phyloP scores from a whole-genome alignment of 2,329 filamentous ascomycete species.

The Pseudohalonectria lignicola region DNA sequence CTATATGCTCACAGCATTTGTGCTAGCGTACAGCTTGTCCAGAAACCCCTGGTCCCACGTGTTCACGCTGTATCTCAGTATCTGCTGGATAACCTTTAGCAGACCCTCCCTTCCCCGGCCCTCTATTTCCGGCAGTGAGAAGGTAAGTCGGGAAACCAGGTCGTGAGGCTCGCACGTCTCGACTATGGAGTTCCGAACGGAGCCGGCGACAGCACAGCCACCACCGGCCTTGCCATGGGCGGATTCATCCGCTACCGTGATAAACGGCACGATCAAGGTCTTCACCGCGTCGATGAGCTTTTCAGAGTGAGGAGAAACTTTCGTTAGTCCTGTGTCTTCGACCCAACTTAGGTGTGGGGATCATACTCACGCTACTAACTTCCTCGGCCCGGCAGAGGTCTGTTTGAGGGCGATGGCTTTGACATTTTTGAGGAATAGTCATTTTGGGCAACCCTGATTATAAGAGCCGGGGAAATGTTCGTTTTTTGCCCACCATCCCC shows the following conservation, averaged over 20 bases:
- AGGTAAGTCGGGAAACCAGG: conserved; percentile 40
- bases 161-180: conserved; percentile 49
- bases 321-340: background rate
- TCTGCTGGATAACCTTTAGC: conserved; percentile 54
- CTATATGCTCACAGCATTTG: conserved; percentile 54
- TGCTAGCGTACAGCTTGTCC: conserved; percentile 89
- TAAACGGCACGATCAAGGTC: conserved; percentile 58
- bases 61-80: conserved; percentile 84
- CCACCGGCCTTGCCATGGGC: conserved; percentile 40
- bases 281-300: conserved; percentile 61
- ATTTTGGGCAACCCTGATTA: too few relatives aligned
- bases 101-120: conserved; percentile 63
- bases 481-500: too few relatives aligned
- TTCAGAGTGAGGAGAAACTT: conserved; percentile 4
- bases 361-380: too few relatives aligned
- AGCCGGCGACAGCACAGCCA: conserved; percentile 29
- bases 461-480: too few relatives aligned
- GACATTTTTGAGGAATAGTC: too few relatives aligned
- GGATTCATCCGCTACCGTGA: conserved; percentile 58
- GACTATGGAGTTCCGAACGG: conserved; percentile 47
- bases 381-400: too few relatives aligned
- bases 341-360: background rate
- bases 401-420: too few relatives aligned
- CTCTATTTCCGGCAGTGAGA: conserved; percentile 43
- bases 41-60: conserved; percentile 98